Conservation (phyloP, 129 eudicot genomes). For the Flaveria brownii region DNA sequence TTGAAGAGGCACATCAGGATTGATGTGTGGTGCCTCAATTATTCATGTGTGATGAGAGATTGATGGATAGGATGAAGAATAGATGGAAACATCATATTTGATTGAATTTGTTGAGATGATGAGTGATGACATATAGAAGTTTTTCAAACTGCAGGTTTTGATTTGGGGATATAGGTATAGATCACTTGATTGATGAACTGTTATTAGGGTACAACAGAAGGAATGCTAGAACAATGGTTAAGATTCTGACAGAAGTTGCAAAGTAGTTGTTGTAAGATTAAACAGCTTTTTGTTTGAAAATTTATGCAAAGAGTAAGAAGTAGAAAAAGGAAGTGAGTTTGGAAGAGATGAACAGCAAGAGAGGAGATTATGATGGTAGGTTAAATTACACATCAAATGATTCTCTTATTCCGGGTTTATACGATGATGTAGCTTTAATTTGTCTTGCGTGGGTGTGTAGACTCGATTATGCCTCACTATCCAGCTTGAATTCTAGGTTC, state of each 20-base stretch:
- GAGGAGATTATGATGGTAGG: constrained; percentile 38
- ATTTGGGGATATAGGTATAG: constrained; percentile 12
- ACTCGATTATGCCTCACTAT: constrained; percentile 59
- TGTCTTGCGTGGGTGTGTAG: constrained; percentile 60
- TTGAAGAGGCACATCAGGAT: constrained; percentile 8
- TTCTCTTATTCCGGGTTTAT: constrained; percentile 58
- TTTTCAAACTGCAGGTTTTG: constrained; percentile 18
- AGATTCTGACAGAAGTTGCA: constrained; percentile 23
- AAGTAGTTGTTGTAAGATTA: constrained; percentile 23
- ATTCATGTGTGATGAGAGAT: constrained; percentile 4
- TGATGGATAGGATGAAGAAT: constrained; percentile 33
- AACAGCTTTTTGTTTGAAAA: constrained; percentile 20
- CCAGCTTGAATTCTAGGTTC: constrained; percentile 53
- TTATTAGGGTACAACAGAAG: too few relatives aligned
- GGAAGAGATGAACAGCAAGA: constrained; percentile 23
- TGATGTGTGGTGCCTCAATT: constrained; percentile 14
- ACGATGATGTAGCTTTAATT: constrained; percentile 65
- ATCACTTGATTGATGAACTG: too few relatives aligned
- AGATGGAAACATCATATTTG: constrained; percentile 17
- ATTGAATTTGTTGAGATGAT: constrained; percentile 24
- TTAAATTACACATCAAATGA: constrained; percentile 36
- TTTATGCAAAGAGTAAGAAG: constrained; percentile 32
- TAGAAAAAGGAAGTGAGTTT: constrained; percentile 20
- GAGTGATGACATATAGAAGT: constrained; percentile 27
- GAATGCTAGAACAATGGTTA: constrained; percentile 4